Conservation (phyloP, 116 monocot species). For the Thalassia testudinum region DNA sequence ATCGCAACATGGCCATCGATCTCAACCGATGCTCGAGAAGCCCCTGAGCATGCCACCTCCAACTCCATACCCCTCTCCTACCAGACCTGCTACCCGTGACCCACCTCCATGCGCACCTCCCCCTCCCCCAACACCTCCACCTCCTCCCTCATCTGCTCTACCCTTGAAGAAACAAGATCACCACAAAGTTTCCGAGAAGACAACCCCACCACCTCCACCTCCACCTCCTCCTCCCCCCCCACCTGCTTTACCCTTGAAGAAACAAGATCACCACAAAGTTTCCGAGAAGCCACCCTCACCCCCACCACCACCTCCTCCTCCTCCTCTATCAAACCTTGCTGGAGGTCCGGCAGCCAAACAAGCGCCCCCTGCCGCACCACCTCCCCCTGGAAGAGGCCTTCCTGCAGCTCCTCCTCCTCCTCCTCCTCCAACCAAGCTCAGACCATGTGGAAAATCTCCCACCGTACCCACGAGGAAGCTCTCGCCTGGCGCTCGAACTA, state of each 20-base stretch:
- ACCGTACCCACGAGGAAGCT: constrained; percentile 20
- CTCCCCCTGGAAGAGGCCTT: constrained; percentile 5
- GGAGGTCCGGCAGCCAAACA: constrained; percentile 17
- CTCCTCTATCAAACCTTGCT: constrained; percentile 4
- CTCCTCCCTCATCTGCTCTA: neutral
- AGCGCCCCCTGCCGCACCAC: constrained; percentile 15
- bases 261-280: neutral
- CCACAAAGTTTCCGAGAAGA: no score
- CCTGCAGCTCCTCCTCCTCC: constrained; percentile 24
- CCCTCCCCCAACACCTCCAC: constrained; percentile 3
- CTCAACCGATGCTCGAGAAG: neutral
- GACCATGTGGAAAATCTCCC: constrained; percentile 16
- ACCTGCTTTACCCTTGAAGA: constrained; percentile 5
- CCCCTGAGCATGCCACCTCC: neutral
- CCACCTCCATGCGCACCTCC: constrained; percentile 1
- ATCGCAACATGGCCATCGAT: neutral
- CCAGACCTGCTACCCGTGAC: constrained; percentile 10
- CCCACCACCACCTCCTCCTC: constrained; percentile 5
- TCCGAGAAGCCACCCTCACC: constrained; percentile 2
- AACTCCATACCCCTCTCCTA: neutral
- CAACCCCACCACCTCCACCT: neutral
- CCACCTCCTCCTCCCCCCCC: constrained; percentile 14
- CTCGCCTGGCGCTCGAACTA: constrained; percentile 23
- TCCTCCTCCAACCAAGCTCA: constrained; percentile 7
- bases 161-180: neutral